Conservation (phyloP, 306 rosid genomes). For the Citrullus mucosospermus region DNA sequence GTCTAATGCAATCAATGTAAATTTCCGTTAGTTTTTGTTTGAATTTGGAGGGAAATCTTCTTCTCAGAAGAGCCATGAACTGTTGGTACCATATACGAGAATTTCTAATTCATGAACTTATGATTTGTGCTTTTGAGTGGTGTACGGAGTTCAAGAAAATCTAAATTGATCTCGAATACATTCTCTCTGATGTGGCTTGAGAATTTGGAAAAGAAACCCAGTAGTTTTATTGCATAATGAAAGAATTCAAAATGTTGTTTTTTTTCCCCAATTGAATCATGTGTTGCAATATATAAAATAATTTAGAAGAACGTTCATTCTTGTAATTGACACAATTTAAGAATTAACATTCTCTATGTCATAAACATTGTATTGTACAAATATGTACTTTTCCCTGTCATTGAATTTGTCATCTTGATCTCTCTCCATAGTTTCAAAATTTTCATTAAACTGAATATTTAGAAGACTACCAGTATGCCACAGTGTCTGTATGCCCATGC, state of each 20-base stretch:
- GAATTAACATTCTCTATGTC: neutral
- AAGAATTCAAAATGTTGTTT: neutral
- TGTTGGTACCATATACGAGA: neutral
- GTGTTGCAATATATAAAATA: neutral
- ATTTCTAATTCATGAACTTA: neutral
- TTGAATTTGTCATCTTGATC: neutral
- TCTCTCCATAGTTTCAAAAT: neutral
- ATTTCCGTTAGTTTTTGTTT: neutral
- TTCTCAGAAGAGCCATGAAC: neutral
- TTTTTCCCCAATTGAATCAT: neutral
- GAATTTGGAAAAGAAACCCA: neutral
- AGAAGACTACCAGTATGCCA: neutral
- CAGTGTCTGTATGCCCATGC: neutral
- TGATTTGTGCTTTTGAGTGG: neutral
- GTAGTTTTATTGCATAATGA: neutral
- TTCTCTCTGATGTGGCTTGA: neutral
- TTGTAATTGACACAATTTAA: neutral
- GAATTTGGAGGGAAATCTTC: neutral
- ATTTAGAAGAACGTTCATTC: neutral
- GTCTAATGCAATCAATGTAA: neutral
- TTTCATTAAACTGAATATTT: neutral
- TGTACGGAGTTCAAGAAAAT: neutral
- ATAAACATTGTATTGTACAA: neutral
- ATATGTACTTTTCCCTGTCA: neutral
- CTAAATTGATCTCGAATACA: neutral